These are phyloP conservation scores for Sugiyamaella americana DNA, from an alignment of 805 yeast species.

Conservation along the genomic window DNA sequence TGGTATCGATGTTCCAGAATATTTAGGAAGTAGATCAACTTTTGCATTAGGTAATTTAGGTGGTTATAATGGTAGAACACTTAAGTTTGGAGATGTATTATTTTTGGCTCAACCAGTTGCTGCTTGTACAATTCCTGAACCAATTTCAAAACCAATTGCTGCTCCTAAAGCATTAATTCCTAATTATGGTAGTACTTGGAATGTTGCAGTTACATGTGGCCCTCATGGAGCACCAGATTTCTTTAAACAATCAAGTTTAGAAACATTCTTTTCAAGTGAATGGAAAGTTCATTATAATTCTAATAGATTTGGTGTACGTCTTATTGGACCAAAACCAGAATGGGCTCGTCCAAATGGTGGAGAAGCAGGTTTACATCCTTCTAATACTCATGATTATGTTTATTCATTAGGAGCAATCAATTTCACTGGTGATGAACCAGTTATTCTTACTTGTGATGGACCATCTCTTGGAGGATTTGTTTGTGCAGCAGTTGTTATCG, in stretches of 20 bases:
- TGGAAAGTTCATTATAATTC: slow-evolving; percentile 98
- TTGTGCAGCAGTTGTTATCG: slow-evolving; percentile 92
- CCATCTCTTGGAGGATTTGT: slow-evolving; percentile 97
- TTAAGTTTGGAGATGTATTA: slow-evolving; percentile 87
- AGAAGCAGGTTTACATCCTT: slow-evolving; percentile 96
- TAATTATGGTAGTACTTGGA: slow-evolving; percentile 50
- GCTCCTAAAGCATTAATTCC: slow-evolving; percentile 57
- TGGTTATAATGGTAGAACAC: slow-evolving; percentile 87
- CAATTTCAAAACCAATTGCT: slow-evolving; percentile 55
- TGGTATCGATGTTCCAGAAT: slow-evolving; percentile 90
- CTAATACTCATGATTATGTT: slow-evolving; percentile 97
- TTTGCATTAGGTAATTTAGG: slow-evolving; percentile 89
- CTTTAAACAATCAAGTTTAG: slow-evolving; percentile 68
- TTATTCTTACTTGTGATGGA: slow-evolving; percentile 93
- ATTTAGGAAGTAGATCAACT: slow-evolving; percentile 93
- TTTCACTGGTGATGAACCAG: slow-evolving; percentile 98
- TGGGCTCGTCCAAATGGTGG: slow-evolving; percentile 98
- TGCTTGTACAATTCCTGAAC: slow-evolving; percentile 65
- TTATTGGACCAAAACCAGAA: slow-evolving; percentile 85
- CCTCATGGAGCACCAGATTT: slow-evolving; percentile 98
- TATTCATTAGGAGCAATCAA: slow-evolving; percentile 95
- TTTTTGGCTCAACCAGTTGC: slow-evolving; percentile 75
- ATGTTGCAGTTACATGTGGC: slow-evolving; percentile 90
- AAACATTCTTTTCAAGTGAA: slow-evolving; percentile 63
- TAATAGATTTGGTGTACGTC: slow-evolving; percentile 91